These are phyloP conservation scores for Didymella segeticola DNA, from an alignment of 2,329 filamentous ascomycete genomes.

Conservation along the genomic window DNA sequence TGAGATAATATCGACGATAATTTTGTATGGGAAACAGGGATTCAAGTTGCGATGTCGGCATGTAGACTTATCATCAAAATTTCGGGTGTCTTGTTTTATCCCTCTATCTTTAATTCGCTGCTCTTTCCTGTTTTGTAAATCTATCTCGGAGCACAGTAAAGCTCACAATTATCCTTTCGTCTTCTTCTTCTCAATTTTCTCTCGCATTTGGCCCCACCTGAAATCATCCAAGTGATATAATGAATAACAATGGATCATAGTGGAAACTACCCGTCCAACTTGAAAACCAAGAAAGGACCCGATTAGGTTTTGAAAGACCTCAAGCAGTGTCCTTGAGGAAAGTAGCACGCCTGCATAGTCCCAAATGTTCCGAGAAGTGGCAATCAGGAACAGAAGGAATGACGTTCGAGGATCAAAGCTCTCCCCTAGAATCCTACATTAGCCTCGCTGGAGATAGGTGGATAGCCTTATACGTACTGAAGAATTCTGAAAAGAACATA, in stretches of 20 bases:
- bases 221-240: slow-evolving; percentile 56
- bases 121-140: no score
- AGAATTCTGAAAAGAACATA: slow-evolving; percentile 8
- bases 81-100: no score
- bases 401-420: not conserved
- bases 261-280: slow-evolving; percentile 25
- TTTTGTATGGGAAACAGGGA: no score
- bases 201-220: slow-evolving; percentile 55
- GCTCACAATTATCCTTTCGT: no score
- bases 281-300: not conserved
- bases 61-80: no score
- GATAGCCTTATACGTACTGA: not conserved
- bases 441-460: not conserved
- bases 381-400: not conserved
- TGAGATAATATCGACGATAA: no score
- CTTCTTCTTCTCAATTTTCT: not conserved
- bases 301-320: not conserved
- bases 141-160: not conserved
- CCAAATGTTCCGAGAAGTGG: not conserved
- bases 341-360: not conserved
- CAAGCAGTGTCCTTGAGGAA: not conserved
- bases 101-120: no score
- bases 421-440: not conserved
- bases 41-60: no score
- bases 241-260: slow-evolving; percentile 54